Conservation (phyloP, 108 stramenopile genomes). For the Hondaea fermentalgiana region DNA sequence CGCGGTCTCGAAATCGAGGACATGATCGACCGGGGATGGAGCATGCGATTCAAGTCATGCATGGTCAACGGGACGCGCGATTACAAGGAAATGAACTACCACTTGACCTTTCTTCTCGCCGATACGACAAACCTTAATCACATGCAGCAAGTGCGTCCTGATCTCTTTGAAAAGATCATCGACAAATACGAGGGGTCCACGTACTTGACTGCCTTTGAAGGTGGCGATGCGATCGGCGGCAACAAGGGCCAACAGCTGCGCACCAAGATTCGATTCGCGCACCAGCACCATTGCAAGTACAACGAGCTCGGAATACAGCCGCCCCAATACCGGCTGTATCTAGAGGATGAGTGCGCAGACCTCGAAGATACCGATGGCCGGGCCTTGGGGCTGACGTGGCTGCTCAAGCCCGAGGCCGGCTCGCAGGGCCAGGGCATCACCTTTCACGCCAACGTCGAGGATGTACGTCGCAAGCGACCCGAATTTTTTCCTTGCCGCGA, state of each 20-base stretch:
- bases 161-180: not conserved
- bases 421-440: constrained; percentile 21
- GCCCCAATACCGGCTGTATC: not conserved
- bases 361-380: not conserved
- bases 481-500: constrained; percentile 7
- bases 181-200: constrained; percentile 9
- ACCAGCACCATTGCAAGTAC: not conserved
- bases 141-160: not conserved
- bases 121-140: not conserved
- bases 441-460: not conserved
- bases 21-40: constrained; percentile 16
- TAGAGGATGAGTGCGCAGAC: not conserved
- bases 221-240: constrained; percentile 10
- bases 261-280: not conserved
- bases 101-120: constrained; percentile 7
- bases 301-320: constrained; percentile 10
- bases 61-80: constrained; percentile 13
- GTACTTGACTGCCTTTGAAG: constrained; percentile 1
- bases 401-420: constrained; percentile 16
- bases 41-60: constrained; percentile 13
- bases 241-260: constrained; percentile 17
- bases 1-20: constrained; percentile 13
- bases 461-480: not conserved
- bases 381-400: not conserved
- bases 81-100: constrained; percentile 13